These are phyloP conservation scores for Auriscalpium vulgare DNA, from an alignment of 768 basidiomycete genomes.

Conservation along the genomic window DNA sequence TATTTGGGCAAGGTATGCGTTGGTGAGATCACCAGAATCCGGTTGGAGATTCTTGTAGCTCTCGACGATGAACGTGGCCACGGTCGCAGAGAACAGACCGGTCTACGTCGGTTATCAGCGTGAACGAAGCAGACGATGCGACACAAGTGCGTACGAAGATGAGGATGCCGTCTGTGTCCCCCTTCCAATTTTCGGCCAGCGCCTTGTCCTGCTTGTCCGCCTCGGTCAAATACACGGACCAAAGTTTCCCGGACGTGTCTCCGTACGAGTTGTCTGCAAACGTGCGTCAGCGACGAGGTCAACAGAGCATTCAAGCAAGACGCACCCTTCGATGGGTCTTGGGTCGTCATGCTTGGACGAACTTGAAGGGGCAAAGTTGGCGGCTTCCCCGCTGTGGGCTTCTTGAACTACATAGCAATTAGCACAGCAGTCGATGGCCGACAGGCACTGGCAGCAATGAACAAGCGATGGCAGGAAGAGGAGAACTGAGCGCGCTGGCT, in stretches of 20 bases:
- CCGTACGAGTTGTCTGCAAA: too few species aligned
- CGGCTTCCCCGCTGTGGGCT: too few species aligned
- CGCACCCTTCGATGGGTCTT: too few species aligned
- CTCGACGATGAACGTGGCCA: constrained; percentile 15
- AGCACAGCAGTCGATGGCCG: too few species aligned
- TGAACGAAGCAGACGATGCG: not conserved
- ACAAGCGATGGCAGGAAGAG: too few species aligned
- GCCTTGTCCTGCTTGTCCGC: constrained; percentile 1
- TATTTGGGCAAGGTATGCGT: constrained; percentile 2
- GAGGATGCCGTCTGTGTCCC: constrained; percentile 4
- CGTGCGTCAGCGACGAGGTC: too few species aligned
- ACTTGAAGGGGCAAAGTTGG: too few species aligned
- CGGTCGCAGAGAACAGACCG: constrained; percentile 17
- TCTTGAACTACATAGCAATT: too few species aligned
- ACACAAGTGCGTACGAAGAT: constrained; percentile 6
- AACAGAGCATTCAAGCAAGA: too few species aligned
- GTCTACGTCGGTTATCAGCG: constrained; percentile 4
- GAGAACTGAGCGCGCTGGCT: too few species aligned
- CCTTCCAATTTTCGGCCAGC: not conserved
- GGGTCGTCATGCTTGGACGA: too few species aligned
- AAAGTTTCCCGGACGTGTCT: not conserved
- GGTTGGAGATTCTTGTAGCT: constrained; percentile 13
- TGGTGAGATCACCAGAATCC: not conserved
- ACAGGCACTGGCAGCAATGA: too few species aligned
- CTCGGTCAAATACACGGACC: constrained; percentile 4